These are phyloP conservation scores for Xylariaceae sp. DNA, from an alignment of 2,329 filamentous ascomycete species.

Conservation along the genomic window DNA sequence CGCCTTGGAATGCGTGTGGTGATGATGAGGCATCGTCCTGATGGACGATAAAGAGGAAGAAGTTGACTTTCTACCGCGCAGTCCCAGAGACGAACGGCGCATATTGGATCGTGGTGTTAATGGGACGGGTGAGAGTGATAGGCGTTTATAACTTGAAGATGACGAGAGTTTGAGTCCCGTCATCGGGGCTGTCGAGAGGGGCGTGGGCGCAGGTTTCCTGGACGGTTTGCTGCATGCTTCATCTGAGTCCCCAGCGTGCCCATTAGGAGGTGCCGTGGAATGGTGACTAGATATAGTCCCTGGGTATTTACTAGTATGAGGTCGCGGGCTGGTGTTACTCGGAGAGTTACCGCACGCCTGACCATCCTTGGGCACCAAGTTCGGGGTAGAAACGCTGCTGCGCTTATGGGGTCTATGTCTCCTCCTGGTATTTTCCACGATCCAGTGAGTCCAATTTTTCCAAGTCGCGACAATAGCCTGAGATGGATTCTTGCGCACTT, in stretches of 20 bases:
- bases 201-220: constrained; percentile 30
- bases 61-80: constrained; percentile 90
- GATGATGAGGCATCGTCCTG: constrained; percentile 77
- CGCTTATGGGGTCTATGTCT: constrained; percentile 48
- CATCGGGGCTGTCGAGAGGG: constrained; percentile 30
- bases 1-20: constrained; percentile 87
- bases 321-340: constrained; percentile 54
- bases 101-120: constrained; percentile 84
- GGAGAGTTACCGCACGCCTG: constrained; percentile 40
- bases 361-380: constrained; percentile 50
- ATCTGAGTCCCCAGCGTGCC: constrained; percentile 38
- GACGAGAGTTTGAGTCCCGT: constrained; percentile 37
- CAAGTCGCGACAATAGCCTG: constrained; percentile 57
- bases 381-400: constrained; percentile 56
- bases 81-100: constrained; percentile 73
- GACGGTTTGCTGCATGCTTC: constrained; percentile 23
- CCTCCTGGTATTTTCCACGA: constrained; percentile 54
- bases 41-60: constrained; percentile 93
- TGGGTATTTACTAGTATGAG: constrained; percentile 57
- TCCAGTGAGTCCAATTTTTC: constrained; percentile 63
- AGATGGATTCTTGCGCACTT: constrained; percentile 53
- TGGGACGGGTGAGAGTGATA: constrained; percentile 81
- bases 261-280: constrained; percentile 48
- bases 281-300: constrained; percentile 37
- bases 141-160: constrained; percentile 57